A percentile compares a stretch with the other conserved stretches of the same genome.
phyloP scores from a whole-genome alignment of 768 basidiomycete species.

The Lepiota brunneoincarnata region DNA sequence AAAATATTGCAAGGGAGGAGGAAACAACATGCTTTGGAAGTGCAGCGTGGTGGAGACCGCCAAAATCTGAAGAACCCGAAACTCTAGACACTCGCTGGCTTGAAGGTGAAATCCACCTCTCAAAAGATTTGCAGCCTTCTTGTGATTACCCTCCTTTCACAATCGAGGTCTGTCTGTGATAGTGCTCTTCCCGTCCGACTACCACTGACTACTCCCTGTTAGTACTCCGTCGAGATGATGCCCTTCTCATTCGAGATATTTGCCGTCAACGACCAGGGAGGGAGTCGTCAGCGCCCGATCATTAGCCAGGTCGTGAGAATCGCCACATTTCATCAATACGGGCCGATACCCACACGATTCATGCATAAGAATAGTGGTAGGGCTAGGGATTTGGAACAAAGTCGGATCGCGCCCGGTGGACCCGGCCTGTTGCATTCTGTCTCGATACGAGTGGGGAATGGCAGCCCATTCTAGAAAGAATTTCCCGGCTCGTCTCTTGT shows the following conservation, averaged over 20 bases:
- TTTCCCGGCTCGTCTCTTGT: no score
- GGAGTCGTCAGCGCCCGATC: not conserved
- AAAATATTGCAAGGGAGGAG: slow-evolving; percentile 1
- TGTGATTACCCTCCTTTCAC: slow-evolving; percentile 11
- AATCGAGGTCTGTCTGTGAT: slow-evolving; percentile 15
- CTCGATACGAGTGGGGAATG: no score
- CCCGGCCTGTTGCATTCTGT: no score
- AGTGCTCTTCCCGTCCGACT: not conserved
- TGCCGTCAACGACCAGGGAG: not conserved
- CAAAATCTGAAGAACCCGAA: slow-evolving; percentile 3
- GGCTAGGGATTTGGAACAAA: no score
- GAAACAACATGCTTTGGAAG: not conserved
- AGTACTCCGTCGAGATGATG: slow-evolving; percentile 15
- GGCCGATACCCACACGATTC: slow-evolving; percentile 9
- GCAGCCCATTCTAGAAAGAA: no score
- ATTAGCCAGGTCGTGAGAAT: slow-evolving; percentile 8
- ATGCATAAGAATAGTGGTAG: not conserved
- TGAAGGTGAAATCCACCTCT: slow-evolving; percentile 20
- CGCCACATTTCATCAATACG: slow-evolving; percentile 11
- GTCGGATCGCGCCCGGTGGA: no score
- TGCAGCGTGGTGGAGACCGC: slow-evolving; percentile 16
- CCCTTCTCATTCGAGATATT: not conserved
- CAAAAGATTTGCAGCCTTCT: slow-evolving; percentile 13
- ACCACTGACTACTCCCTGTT: not conserved
- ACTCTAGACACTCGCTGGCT: slow-evolving; percentile 3